Conservation (phyloP, 1,284 basidiomycete genomes). For the Earliella scabrosa region DNA sequence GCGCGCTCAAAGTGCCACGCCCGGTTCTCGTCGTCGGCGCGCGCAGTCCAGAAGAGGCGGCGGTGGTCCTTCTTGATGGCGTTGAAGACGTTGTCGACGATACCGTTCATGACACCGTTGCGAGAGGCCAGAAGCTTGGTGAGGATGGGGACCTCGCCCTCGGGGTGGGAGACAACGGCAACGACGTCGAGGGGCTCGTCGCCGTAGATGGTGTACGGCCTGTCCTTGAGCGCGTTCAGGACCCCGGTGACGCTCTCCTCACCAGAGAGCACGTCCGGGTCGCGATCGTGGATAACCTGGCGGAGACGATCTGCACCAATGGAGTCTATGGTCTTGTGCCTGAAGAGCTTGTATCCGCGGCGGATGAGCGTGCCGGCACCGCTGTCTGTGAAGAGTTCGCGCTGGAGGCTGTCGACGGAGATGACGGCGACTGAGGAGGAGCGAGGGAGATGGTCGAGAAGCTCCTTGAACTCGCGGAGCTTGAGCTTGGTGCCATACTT, state of each 20-base stretch:
- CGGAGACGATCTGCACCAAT: slow-evolving; percentile 94
- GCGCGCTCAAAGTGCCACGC: slow-evolving; percentile 99
- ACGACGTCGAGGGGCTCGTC: slow-evolving; percentile 97
- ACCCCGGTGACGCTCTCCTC: slow-evolving; percentile 90
- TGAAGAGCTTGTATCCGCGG: slow-evolving; percentile 97
- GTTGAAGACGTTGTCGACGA: slow-evolving; percentile 97
- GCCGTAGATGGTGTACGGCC: slow-evolving; percentile 94
- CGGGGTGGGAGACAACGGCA: slow-evolving; percentile 92
- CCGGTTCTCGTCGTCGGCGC: slow-evolving; percentile 94
- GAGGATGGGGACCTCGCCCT: slow-evolving; percentile 89
- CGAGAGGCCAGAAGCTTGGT: slow-evolving; percentile 91
- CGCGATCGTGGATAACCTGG: slow-evolving; percentile 92
- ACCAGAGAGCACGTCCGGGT: slow-evolving; percentile 89
- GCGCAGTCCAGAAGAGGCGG: slow-evolving; percentile 95
- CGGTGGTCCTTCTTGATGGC: slow-evolving; percentile 95
- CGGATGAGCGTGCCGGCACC: slow-evolving; percentile 98
- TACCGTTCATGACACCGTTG: slow-evolving; percentile 90
- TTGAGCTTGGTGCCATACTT: slow-evolving; percentile 99
- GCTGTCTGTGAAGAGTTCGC: slow-evolving; percentile 98
- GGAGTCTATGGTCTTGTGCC: slow-evolving; percentile 79
- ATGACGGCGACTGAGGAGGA: slow-evolving; percentile 99
- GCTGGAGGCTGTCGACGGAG: slow-evolving; percentile 91
- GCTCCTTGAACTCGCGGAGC: slow-evolving; percentile 98
- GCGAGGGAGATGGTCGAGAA: slow-evolving; percentile 97
- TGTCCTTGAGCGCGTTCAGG: slow-evolving; percentile 79